A percentile compares a stretch with the other conserved stretches of the same genome.
Conservation (phyloP, 2,329 filamentous ascomycete genomes). For the Thelonectria olida region DNA sequence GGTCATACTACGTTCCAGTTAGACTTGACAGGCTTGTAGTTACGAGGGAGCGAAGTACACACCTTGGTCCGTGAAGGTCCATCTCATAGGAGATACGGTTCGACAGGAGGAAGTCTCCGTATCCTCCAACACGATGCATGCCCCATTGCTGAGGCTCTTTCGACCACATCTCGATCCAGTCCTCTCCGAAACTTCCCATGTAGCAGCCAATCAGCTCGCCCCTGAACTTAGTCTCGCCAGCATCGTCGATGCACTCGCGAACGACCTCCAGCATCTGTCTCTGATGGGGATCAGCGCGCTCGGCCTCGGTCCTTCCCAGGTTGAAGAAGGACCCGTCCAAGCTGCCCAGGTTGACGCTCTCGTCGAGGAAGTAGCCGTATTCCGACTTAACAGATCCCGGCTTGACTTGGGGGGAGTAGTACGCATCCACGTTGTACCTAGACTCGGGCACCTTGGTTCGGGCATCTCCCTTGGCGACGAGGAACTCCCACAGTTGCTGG, state of each 20-base stretch:
- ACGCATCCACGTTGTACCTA: slow-evolving; percentile 32
- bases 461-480: slow-evolving; percentile 36
- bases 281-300: slow-evolving; percentile 49
- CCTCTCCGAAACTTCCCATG: slow-evolving; percentile 46
- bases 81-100: slow-evolving; percentile 45
- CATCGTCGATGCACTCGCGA: slow-evolving; percentile 47
- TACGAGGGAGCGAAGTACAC: no score
- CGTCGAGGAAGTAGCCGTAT: slow-evolving; percentile 44
- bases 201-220: slow-evolving; percentile 46
- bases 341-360: slow-evolving; percentile 34
- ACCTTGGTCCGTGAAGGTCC: slow-evolving; percentile 60
- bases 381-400: slow-evolving; percentile 31
- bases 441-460: slow-evolving; percentile 29
- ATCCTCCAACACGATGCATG: slow-evolving; percentile 34
- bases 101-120: slow-evolving; percentile 38
- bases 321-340: slow-evolving; percentile 43
- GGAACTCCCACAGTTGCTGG: slow-evolving; percentile 37
- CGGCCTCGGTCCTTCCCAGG: slow-evolving; percentile 40
- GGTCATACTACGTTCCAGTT: slow-evolving; percentile 43
- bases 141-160: slow-evolving; percentile 34
- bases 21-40: no score
- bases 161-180: slow-evolving; percentile 41
- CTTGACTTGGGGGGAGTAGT: slow-evolving; percentile 25
- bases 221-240: slow-evolving; percentile 42
- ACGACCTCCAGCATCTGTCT: slow-evolving; percentile 47